Percentiles rank a stretch among this genome's conserved stretches.
Evolutionary conservation across 1,284 basidiomycete genomes (phyloP).

Genomic region (Phenoliferia sp.): DNA sequence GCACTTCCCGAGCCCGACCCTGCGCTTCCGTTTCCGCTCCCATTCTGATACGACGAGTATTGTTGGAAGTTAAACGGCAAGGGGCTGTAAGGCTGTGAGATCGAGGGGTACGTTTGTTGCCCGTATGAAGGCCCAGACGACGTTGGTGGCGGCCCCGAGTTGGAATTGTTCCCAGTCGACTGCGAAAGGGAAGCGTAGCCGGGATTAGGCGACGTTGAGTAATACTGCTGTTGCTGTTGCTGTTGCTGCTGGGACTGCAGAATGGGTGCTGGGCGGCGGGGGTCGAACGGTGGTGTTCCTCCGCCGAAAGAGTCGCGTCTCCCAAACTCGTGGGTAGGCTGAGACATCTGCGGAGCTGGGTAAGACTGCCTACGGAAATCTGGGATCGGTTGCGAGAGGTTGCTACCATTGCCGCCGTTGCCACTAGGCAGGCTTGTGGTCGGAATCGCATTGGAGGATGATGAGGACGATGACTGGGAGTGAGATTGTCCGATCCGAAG

Average conservation of each 20-base stretch:
- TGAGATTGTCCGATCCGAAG: neutral
- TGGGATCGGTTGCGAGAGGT: neutral
- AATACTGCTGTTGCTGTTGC: neutral
- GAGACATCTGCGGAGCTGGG: neutral
- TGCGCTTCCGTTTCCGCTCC: neutral
- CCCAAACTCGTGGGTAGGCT: neutral
- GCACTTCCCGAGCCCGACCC: no score
- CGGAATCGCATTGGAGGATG: neutral
- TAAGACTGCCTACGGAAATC: neutral
- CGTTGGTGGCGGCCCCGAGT: no score
- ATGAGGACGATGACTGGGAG: neutral
- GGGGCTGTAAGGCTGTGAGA: neutral
- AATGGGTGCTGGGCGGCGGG: neutral
- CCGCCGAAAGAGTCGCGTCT: neutral
- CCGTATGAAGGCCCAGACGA: no score
- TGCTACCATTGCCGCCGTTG: no score
- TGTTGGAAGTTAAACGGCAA: neutral
- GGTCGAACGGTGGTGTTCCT: neutral
- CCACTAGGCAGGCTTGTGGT: neutral
- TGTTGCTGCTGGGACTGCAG: neutral
- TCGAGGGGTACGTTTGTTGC: no score
- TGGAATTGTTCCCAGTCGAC: neutral
- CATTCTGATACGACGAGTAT: neutral
- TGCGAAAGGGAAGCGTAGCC: neutral
- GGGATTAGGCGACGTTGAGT: neutral